These are phyloP conservation scores for Mallotus nudiflorus DNA, from an alignment of 345 rosid species.

Conservation along the genomic window DNA sequence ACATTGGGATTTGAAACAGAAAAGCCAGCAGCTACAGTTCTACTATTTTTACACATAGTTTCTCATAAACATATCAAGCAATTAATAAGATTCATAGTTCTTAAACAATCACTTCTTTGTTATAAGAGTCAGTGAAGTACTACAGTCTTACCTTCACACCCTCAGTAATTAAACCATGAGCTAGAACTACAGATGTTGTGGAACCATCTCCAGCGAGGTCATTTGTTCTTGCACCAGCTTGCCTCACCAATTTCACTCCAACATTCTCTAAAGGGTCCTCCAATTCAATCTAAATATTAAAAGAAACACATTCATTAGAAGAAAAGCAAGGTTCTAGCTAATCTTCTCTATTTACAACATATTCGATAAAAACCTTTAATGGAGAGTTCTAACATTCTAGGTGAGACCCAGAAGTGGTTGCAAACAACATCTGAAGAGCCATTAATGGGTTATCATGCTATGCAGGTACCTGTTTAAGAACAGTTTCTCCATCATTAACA, in stretches of 20 bases:
- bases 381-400: background rate
- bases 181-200: constrained; percentile 85
- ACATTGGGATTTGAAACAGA: background rate
- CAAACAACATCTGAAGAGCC: background rate
- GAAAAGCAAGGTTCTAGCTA: too few species aligned
- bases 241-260: constrained; percentile 96
- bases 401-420: background rate
- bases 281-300: constrained; percentile 65
- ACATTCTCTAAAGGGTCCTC: constrained; percentile 93
- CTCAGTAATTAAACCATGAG: constrained; percentile 85
- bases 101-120: background rate
- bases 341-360: too few species aligned
- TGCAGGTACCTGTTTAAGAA: constrained; percentile 71
- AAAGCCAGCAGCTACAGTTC: background rate
- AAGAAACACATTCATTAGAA: constrained; percentile 1
- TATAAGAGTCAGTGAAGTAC: background rate
- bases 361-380: too few species aligned
- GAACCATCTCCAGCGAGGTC: constrained; percentile 97
- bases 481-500: constrained; percentile 95
- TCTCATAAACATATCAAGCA: background rate
- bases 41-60: background rate
- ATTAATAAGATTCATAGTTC: background rate
- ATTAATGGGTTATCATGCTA: background rate
- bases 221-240: constrained; percentile 95
- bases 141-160: constrained; percentile 71